A percentile compares a stretch with the other conserved stretches of the same genome.
These are phyloP conservation scores for Nannochloris sp. DNA, from an alignment of 139 green algal genomes.

Conservation along the genomic window DNA sequence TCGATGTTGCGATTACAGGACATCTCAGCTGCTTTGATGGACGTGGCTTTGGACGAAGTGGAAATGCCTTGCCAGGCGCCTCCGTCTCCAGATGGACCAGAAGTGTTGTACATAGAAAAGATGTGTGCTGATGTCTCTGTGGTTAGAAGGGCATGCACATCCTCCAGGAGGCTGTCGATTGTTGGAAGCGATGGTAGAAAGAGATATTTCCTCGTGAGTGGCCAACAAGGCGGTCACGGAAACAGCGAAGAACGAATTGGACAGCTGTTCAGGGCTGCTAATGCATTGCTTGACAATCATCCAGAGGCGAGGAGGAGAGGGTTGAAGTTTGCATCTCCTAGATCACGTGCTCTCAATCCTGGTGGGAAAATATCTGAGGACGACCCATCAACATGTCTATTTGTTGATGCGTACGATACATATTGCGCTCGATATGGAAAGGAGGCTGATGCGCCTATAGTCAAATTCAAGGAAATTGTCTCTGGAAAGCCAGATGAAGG, in stretches of 20 bases:
- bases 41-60: constrained; percentile 69
- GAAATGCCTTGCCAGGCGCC: constrained; percentile 84
- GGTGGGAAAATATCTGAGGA: constrained; percentile 85
- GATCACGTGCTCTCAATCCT: constrained; percentile 5
- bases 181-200: constrained; percentile 72
- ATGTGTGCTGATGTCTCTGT: constrained; percentile 64
- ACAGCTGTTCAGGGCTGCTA: constrained; percentile 62
- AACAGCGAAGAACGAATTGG: constrained; percentile 62
- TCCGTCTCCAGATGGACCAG: constrained; percentile 38
- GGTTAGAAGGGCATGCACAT: constrained; percentile 72
- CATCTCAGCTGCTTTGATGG: constrained; percentile 53
- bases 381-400: constrained; percentile 66
- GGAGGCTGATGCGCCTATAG: constrained; percentile 84
- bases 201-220: constrained; percentile 70
- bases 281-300: constrained; percentile 71
- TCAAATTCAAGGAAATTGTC: constrained; percentile 72
- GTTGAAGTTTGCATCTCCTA: constrained; percentile 70
- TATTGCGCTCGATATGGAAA: constrained; percentile 83
- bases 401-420: constrained; percentile 86
- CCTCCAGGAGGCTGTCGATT: constrained; percentile 67
- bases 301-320: constrained; percentile 53
- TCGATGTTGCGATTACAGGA: constrained; percentile 66
- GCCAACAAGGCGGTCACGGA: constrained; percentile 27
- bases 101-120: constrained; percentile 68
- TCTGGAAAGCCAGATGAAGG: constrained; percentile 25